Base-by-base conservation (phyloP, 2,329 filamentous ascomycete species). In the Ambrosiella beaveri region DNA sequence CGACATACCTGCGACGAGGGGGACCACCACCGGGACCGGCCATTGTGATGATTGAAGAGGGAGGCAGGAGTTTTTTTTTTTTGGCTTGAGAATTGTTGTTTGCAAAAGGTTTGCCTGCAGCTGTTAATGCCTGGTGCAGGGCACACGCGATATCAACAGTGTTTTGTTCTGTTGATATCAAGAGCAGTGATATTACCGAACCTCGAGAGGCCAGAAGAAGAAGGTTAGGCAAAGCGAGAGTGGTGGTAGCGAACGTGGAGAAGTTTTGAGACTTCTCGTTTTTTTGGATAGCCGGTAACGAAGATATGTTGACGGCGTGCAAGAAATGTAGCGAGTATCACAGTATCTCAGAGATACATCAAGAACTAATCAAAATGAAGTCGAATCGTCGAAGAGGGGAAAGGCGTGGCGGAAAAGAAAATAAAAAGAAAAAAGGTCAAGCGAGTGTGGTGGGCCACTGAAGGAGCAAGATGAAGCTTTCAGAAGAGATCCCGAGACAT, bases 21-120 rank as follows among this genome's bases (percentile, higher is more conserved):
- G 91, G 90, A 76, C 91, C 91, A 77, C 89, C 89, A 73, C 90
- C 90, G 68, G 88, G 88, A 73, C 89, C 88, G 75, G 89, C 87
- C 90, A 96, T 96, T 77, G 70, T 59, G 60, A 58, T 51, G 15
- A 19, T 44, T 55, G 17, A 55, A 13, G 38, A 27, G 39, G 39
- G 39, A 11, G 7, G 19, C 38, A 57, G 36, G 44, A 17, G 44
- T 47, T 19, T 27, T 27, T 27, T 27, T 27, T 27, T 27, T 27
- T 47, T 47, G 44, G 44, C 44, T 47, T 47, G n/a, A 47, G 11
- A 47, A 1, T n/a, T 47, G 44, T 47, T 47, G 44, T 47, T 47
- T 13, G 11, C 19, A 8, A n/a, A 47, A 27, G 3, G 44, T 47
- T 47, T 47, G 5, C n/a, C 44, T 47, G 4, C 44, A 47, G 44